phyloP scores from a whole-genome alignment of 139 green algal genomes.

The Edaphochlamys debaryana region DNA sequence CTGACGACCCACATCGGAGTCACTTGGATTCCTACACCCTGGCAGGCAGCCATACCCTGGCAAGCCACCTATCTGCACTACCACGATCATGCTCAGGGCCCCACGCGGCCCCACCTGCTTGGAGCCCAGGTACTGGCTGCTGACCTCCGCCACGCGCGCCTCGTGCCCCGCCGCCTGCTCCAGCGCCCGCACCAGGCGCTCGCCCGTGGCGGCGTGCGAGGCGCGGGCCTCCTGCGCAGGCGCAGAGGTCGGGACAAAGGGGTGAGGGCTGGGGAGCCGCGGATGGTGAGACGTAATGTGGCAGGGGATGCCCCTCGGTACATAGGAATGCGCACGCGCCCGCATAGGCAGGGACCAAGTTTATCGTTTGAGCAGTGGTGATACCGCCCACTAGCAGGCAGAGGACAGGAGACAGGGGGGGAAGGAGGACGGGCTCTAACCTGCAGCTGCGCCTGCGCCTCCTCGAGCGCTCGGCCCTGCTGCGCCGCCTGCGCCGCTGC shows the following conservation, averaged over 20 bases:
- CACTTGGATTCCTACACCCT: background rate
- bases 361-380: background rate
- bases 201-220: background rate
- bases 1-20: no score
- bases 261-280: no score
- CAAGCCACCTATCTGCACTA: background rate
- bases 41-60: no score
- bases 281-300: no score
- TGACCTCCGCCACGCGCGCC: slow-evolving; percentile 4
- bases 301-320: background rate
- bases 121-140: slow-evolving; percentile 6
- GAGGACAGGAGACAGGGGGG: background rate
- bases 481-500: background rate
- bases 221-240: slow-evolving; percentile 7
- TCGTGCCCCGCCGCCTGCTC: background rate
- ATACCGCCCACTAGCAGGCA: background rate
- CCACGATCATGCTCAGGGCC: no score
- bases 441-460: background rate
- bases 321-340: background rate
- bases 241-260: no score
- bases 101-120: slow-evolving; percentile 21
- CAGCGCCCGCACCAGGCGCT: background rate
- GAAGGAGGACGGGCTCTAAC: background rate
- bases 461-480: background rate
- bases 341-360: background rate